Evolutionary conservation across 2,329 filamentous ascomycete species (phyloP).

Genomic region (Verticillium albo-atrum): DNA sequence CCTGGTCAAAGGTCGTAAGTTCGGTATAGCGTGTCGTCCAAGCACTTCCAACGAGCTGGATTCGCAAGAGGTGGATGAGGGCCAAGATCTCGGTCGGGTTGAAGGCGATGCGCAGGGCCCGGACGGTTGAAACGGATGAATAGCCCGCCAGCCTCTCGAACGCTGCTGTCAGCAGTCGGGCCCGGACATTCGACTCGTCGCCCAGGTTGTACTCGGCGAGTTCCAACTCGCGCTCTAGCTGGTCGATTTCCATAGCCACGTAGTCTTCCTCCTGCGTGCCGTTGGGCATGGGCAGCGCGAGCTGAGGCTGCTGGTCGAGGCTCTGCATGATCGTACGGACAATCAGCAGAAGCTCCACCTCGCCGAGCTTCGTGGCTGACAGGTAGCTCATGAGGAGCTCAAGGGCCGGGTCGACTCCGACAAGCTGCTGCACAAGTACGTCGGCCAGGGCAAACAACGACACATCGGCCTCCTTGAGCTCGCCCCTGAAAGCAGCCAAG

Average conservation of each 20-base stretch:
- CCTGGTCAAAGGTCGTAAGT: slow-evolving; percentile 40
- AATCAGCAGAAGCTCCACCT: slow-evolving; percentile 62
- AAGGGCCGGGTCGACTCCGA: slow-evolving; percentile 63
- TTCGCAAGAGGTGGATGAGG: slow-evolving; percentile 67
- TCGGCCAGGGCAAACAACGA: slow-evolving; percentile 45
- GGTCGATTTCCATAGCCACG: slow-evolving; percentile 52
- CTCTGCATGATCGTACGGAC: slow-evolving; percentile 65
- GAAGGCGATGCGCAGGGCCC: slow-evolving; percentile 59
- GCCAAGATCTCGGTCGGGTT: slow-evolving; percentile 65
- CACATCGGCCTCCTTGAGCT: slow-evolving; percentile 36
- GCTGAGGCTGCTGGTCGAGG: slow-evolving; percentile 41
- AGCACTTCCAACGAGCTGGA: slow-evolving; percentile 68
- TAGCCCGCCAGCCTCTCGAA: slow-evolving; percentile 67
- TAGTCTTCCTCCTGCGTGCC: slow-evolving; percentile 20
- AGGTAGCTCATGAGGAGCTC: slow-evolving; percentile 63
- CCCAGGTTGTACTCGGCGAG: slow-evolving; percentile 64
- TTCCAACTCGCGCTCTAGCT: slow-evolving; percentile 61
- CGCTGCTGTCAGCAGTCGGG: slow-evolving; percentile 60
- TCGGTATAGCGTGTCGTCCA: slow-evolving; percentile 73
- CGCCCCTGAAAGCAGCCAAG: slow-evolving; percentile 50
- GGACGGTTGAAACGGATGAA: slow-evolving; percentile 54
- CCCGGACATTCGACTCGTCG: slow-evolving; percentile 58
- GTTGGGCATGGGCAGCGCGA: slow-evolving; percentile 10
- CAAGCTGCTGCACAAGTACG: slow-evolving; percentile 58
- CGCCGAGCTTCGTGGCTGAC: slow-evolving; percentile 59